phyloP scores from a whole-genome alignment of 352 stramenopile species.

The Thalassiosira livingstoniorum region DNA sequence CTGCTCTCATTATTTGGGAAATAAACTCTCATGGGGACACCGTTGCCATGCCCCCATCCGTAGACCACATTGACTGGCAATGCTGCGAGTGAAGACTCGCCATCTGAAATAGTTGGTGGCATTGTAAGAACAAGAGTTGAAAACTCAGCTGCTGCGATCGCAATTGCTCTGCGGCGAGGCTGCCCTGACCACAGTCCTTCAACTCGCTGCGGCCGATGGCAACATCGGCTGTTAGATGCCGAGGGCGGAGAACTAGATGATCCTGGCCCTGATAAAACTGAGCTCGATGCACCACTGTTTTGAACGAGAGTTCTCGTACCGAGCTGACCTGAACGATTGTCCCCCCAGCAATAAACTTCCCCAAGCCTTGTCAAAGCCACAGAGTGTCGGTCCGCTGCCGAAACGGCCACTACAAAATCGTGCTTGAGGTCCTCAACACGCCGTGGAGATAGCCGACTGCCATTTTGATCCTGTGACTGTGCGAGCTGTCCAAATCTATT shows the following conservation, averaged over 20 bases:
- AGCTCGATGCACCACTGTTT: not conserved
- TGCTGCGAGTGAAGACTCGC: slow-evolving; percentile 38
- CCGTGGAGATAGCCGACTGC: slow-evolving; percentile 59
- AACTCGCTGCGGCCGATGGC: slow-evolving; percentile 66
- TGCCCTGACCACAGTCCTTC: slow-evolving; percentile 72
- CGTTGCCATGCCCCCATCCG: slow-evolving; percentile 83
- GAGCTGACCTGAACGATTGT: slow-evolving; percentile 81
- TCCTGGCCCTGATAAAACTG: slow-evolving; percentile 9
- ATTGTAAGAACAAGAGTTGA: slow-evolving; percentile 77
- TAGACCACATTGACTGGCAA: slow-evolving; percentile 80
- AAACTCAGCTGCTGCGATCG: slow-evolving; percentile 79
- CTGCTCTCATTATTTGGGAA: slow-evolving; percentile 49
- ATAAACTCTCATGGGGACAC: slow-evolving; percentile 69
- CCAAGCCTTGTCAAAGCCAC: slow-evolving; percentile 75
- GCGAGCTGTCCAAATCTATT: slow-evolving; percentile 87
- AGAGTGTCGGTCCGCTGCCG: slow-evolving; percentile 79
- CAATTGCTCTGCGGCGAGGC: slow-evolving; percentile 64
- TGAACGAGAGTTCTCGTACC: slow-evolving; percentile 40
- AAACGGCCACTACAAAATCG: slow-evolving; percentile 69
- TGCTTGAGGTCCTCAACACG: slow-evolving; percentile 78
- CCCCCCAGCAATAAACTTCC: slow-evolving; percentile 85
- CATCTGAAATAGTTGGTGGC: slow-evolving; percentile 32
- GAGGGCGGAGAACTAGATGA: not conserved
- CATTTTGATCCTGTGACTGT: slow-evolving; percentile 34
- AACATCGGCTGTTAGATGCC: slow-evolving; percentile 24